A percentile compares a stretch with the other conserved stretches of the same genome.
Evolutionary conservation across 2,329 filamentous ascomycete species (phyloP).

Genomic region (Teratosphaeria zuluensis): DNA sequence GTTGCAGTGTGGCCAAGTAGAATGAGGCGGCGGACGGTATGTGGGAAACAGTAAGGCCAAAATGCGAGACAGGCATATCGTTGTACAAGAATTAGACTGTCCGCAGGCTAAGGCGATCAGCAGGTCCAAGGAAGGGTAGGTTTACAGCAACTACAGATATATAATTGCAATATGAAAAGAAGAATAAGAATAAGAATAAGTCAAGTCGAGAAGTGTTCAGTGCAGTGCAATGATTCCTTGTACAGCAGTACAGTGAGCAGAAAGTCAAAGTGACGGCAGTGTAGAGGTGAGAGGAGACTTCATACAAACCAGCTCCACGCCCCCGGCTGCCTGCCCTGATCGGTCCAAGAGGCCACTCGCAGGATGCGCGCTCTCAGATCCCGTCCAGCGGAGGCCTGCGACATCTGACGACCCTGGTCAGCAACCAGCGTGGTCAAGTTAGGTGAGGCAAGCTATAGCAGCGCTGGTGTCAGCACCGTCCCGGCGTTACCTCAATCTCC

Average conservation of each 20-base stretch:
- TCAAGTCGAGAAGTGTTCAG: neutral
- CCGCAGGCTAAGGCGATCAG: neutral
- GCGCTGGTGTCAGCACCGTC: conserved; percentile 9
- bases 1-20: conserved; percentile 69
- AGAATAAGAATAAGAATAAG: neutral
- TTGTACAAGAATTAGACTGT: neutral
- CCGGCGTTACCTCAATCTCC: neutral
- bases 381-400: conserved; percentile 5
- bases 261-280: neutral
- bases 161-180: neutral
- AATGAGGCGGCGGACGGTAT: conserved; percentile 74
- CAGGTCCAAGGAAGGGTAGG: too few species aligned
- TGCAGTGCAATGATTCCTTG: neutral
- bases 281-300: neutral
- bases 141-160: neutral
- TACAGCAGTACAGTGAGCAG: neutral
- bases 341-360: conserved; percentile 7
- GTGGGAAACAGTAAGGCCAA: conserved; percentile 62
- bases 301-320: neutral
- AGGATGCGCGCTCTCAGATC: conserved; percentile 2
- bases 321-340: neutral
- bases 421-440: conserved; percentile 6
- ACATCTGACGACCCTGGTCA: neutral
- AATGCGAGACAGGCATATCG: conserved; percentile 52
- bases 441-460: conserved; percentile 14